A percentile compares a stretch with the other conserved stretches of the same genome.
These are phyloP conservation scores for Pleurotus pulmonarius DNA, from an alignment of 768 basidiomycete species.

Conservation along the genomic window DNA sequence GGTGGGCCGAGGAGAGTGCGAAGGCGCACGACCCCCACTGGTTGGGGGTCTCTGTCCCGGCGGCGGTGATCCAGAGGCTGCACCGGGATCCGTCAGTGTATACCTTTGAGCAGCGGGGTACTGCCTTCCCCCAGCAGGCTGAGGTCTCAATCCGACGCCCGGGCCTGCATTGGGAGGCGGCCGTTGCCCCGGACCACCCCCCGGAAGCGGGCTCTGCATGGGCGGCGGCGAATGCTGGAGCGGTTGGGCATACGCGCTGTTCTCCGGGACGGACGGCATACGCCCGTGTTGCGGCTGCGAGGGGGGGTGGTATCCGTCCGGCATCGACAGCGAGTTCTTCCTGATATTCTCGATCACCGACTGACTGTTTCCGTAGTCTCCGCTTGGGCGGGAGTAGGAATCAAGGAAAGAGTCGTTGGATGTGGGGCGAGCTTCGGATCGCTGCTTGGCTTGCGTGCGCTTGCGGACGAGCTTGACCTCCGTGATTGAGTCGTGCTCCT, in stretches of 20 bases:
- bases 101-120: constrained; percentile 41
- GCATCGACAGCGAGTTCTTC: constrained; percentile 36
- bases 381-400: not conserved
- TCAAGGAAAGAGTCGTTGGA: not conserved
- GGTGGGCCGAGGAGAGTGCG: not conserved
- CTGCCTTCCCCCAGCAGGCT: constrained; percentile 17
- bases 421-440: constrained; percentile 33
- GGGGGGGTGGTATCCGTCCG: constrained; percentile 10
- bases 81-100: constrained; percentile 41
- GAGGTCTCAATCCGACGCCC: constrained; percentile 5
- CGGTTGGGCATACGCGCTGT: not conserved
- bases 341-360: constrained; percentile 52
- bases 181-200: not conserved
- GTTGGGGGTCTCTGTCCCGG: constrained; percentile 1
- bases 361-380: constrained; percentile 7
- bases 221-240: not conserved
- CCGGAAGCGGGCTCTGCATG: not conserved
- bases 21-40: constrained; percentile 1
- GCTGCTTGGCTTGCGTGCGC: constrained; percentile 67
- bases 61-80: constrained; percentile 9
- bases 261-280: constrained; percentile 8
- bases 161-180: not conserved
- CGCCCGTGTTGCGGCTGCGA: constrained; percentile 13
- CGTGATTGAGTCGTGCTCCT: constrained; percentile 78
- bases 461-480: constrained; percentile 79